Evolutionary conservation across 768 basidiomycete genomes (phyloP).

Genomic region (Leucocoprinus sp.): DNA sequence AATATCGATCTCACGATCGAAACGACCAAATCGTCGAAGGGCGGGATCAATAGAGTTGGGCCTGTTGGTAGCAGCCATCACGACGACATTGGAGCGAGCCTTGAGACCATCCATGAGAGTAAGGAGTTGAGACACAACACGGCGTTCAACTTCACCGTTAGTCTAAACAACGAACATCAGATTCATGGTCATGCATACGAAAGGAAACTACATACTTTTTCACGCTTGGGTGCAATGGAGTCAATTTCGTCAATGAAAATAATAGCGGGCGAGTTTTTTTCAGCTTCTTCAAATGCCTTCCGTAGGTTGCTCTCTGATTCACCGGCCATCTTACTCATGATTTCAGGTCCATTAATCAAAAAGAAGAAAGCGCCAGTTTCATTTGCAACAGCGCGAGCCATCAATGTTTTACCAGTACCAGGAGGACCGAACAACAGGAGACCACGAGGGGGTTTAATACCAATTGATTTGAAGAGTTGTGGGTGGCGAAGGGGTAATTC

Average conservation of each 20-base stretch:
- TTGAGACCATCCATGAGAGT: constrained; percentile 99
- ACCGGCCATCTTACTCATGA: constrained; percentile 99
- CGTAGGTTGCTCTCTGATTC: constrained; percentile 95
- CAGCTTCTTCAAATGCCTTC: constrained; percentile 99
- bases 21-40: constrained; percentile 96
- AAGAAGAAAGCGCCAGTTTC: constrained; percentile 99
- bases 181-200: neutral
- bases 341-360: constrained; percentile 98
- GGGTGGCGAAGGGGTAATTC: constrained; percentile 97
- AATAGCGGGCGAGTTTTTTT: constrained; percentile 99
- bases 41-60: constrained; percentile 99
- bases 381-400: constrained; percentile 99
- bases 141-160: constrained; percentile 98
- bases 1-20: constrained; percentile 99
- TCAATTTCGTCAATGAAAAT: constrained; percentile 99
- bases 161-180: constrained; percentile 43
- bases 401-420: constrained; percentile 98
- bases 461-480: constrained; percentile 99
- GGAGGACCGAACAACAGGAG: constrained; percentile 98
- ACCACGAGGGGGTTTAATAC: constrained; percentile 99
- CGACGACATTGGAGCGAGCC: constrained; percentile 97
- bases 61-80: constrained; percentile 98
- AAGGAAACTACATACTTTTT: constrained; percentile 62
- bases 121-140: constrained; percentile 95
- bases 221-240: constrained; percentile 98